These are phyloP conservation scores for Starmerella etchellsii DNA, from an alignment of 805 yeast genomes.

Conservation along the genomic window DNA sequence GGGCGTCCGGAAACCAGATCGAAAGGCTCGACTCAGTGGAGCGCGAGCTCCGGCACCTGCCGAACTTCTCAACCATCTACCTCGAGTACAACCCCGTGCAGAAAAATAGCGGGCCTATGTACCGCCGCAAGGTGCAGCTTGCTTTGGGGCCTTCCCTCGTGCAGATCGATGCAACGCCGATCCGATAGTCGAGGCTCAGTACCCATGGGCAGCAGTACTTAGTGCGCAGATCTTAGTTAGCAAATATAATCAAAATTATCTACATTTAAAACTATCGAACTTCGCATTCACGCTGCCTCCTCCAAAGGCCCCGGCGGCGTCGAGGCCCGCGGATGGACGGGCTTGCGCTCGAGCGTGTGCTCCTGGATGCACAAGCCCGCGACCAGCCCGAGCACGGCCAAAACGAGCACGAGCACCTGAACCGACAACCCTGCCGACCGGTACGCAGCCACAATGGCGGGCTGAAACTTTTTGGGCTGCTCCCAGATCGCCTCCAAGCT, in stretches of 20 bases:
- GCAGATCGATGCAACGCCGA: slow-evolving; percentile 85
- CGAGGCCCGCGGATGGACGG: slow-evolving; percentile 4
- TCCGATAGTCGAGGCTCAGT: slow-evolving; percentile 4
- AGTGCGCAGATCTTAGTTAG: neutral
- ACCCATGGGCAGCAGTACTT: neutral
- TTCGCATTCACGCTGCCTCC: neutral
- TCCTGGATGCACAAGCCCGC: slow-evolving; percentile 40
- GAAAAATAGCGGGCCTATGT: slow-evolving; percentile 55
- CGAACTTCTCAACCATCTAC: slow-evolving; percentile 71
- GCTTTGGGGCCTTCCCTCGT: slow-evolving; percentile 55
- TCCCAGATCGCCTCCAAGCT: slow-evolving; percentile 39
- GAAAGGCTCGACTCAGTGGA: slow-evolving; percentile 57
- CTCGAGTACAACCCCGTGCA: slow-evolving; percentile 91
- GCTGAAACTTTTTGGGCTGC: slow-evolving; percentile 36
- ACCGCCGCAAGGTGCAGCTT: slow-evolving; percentile 68
- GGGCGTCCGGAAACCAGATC: slow-evolving; percentile 77
- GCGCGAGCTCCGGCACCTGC: slow-evolving; percentile 47
- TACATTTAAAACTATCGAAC: too few species aligned
- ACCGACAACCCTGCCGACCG: slow-evolving; percentile 39
- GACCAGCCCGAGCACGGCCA: slow-evolving; percentile 33
- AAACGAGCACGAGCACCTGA: slow-evolving; percentile 33
- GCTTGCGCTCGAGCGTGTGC: slow-evolving; percentile 27
- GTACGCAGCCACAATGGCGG: slow-evolving; percentile 35
- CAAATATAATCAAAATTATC: neutral
- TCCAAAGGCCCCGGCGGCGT: slow-evolving; percentile 16